These are phyloP conservation scores for Aaosphaeria pasadenensis DNA, from an alignment of 2,329 filamentous ascomycete species.

Conservation along the genomic window DNA sequence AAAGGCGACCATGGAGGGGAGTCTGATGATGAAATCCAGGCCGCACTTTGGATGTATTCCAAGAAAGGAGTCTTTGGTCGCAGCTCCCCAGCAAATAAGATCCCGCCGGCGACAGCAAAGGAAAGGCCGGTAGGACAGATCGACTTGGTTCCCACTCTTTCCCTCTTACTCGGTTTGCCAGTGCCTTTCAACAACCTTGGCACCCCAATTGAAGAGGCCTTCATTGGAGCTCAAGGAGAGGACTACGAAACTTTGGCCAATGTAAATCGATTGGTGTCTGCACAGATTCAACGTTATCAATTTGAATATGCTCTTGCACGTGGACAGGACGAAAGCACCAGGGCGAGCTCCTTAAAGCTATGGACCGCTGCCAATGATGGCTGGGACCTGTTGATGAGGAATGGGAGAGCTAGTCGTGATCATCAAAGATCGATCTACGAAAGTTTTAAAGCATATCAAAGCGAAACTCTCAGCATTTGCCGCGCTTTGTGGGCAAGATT, in stretches of 20 bases:
- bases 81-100: conserved; percentile 56
- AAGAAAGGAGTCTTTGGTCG: conserved; percentile 82
- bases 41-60: conserved; percentile 98
- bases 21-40: conserved; percentile 92
- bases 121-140: conserved; percentile 77
- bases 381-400: conserved; percentile 47
- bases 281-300: conserved; percentile 88
- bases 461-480: conserved; percentile 73
- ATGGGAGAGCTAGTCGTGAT: conserved; percentile 33
- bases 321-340: conserved; percentile 61
- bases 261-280: conserved; percentile 73
- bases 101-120: conserved; percentile 70
- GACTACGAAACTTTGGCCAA: conserved; percentile 75
- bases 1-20: conserved; percentile 99
- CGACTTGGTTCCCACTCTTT: conserved; percentile 88
- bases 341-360: conserved; percentile 54
- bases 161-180: conserved; percentile 82
- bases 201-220: conserved; percentile 89
- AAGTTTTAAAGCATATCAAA: conserved; percentile 71
- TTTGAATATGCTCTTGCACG: conserved; percentile 73
- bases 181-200: conserved; percentile 97
- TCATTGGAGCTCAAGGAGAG: conserved; percentile 66
- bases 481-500: conserved; percentile 89
- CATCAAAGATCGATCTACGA: conserved; percentile 46
- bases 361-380: conserved; percentile 60